Percentiles rank a stretch among this genome's conserved stretches.
Conservation (phyloP, 805 yeast species). For the Diddensiella caesifluorescens region DNA sequence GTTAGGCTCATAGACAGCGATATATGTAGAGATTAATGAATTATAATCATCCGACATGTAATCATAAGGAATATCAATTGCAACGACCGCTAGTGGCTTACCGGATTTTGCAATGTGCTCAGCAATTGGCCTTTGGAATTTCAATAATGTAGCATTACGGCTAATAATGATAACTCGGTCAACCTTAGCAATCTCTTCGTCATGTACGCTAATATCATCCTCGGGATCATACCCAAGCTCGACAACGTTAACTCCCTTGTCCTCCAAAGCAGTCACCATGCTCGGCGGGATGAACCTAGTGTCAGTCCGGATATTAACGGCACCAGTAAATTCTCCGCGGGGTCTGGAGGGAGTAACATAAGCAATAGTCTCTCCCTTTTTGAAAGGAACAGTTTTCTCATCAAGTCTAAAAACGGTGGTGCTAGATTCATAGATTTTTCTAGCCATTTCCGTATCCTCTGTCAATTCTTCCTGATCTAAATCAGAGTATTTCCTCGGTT, state of each 20-base stretch:
- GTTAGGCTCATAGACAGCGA: conserved; percentile 55
- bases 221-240: conserved; percentile 47
- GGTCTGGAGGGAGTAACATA: conserved; percentile 23
- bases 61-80: conserved; percentile 56
- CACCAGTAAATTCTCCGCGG: conserved; percentile 11
- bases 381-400: conserved; percentile 38
- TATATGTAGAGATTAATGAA: conserved; percentile 42
- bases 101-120: conserved; percentile 44
- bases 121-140: conserved; percentile 54
- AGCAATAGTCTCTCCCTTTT: conserved; percentile 22
- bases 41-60: conserved; percentile 41
- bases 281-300: conserved; percentile 32
- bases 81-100: conserved; percentile 49
- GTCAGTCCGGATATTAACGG: conserved; percentile 28
- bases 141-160: conserved; percentile 49
- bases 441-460: conserved; percentile 2
- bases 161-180: conserved; percentile 39
- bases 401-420: conserved; percentile 42
- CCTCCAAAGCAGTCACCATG: conserved; percentile 36
- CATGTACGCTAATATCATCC: conserved; percentile 48
- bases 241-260: conserved; percentile 38
- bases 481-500: conserved; percentile 38
- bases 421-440: conserved; percentile 41
- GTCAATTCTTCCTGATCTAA: conserved; percentile 12
- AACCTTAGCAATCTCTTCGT: conserved; percentile 42